These are phyloP conservation scores for Aspergillus brunneoviolaceus DNA, from an alignment of 2,329 filamentous ascomycete species.

Conservation along the genomic window DNA sequence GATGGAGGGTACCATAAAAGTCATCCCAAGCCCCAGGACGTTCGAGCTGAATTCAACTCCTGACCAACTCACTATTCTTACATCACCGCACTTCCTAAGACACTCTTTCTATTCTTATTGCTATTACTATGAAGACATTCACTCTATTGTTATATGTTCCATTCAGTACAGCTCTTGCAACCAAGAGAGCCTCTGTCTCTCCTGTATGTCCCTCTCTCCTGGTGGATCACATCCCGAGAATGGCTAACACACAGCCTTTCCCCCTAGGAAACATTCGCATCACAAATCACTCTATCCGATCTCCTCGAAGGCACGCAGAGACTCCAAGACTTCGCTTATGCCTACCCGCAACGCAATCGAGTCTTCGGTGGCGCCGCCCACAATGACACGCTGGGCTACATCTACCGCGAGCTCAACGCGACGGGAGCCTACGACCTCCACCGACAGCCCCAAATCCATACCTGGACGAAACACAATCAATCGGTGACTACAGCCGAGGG, in stretches of 20 bases:
- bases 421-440: constrained; percentile 38
- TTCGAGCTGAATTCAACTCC: no score
- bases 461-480: constrained; percentile 60
- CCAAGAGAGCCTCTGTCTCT: neutral
- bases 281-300: constrained; percentile 53
- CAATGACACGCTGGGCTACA: constrained; percentile 62
- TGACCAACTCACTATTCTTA: no score
- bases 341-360: constrained; percentile 30
- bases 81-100: no score
- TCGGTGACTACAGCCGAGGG: constrained; percentile 57
- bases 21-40: no score
- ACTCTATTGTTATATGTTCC: neutral
- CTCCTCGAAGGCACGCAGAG: constrained; percentile 61
- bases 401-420: constrained; percentile 54
- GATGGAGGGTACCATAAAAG: no score
- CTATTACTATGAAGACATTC: neutral
- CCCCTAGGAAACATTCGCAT: constrained; percentile 19
- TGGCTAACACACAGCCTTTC: neutral
- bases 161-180: neutral
- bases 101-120: no score
- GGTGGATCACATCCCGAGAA: no score
- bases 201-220: neutral
- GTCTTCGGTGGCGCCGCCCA: constrained; percentile 53
- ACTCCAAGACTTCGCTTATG: constrained; percentile 43
- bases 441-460: constrained; percentile 61